Conservation (phyloP, 2,329 filamentous ascomycete species). For the Colletotrichum truncatum region DNA sequence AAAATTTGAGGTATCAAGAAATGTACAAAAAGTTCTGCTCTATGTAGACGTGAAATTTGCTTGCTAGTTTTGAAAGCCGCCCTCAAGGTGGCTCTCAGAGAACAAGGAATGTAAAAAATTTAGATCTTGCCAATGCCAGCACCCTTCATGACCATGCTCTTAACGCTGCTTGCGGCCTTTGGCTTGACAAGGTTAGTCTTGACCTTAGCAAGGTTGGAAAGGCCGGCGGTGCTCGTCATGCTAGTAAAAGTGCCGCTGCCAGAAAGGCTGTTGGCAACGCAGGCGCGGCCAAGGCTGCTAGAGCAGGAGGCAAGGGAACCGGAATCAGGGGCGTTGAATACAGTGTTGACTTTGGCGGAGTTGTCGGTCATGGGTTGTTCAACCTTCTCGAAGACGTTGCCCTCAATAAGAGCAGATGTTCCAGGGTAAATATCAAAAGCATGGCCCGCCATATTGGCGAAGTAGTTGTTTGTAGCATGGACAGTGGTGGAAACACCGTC, state of each 20-base stretch:
- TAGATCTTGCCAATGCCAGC: not conserved
- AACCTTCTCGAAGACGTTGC: conserved; percentile 38
- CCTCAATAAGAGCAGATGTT: conserved; percentile 35
- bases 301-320: conserved; percentile 13
- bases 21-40: too few relatives aligned
- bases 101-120: too few relatives aligned
- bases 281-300: conserved; percentile 37
- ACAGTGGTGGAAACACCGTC: conserved; percentile 27
- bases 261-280: conserved; percentile 37
- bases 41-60: too few relatives aligned
- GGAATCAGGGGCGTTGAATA: conserved; percentile 34
- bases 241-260: conserved; percentile 36
- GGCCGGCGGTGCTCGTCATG: not conserved
- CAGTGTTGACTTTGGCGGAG: conserved; percentile 41
- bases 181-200: conserved; percentile 27
- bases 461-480: conserved; percentile 39
- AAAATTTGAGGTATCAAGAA: too few relatives aligned
- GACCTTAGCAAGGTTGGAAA: conserved; percentile 25
- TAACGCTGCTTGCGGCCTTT: not conserved
- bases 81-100: too few relatives aligned
- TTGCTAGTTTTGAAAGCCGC: too few relatives aligned
- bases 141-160: not conserved
- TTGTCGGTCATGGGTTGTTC: not conserved
- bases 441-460: conserved; percentile 46
- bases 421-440: conserved; percentile 60